Evolutionary conservation across 768 basidiomycete species (phyloP).

Genomic region (Auricularia cornea): DNA sequence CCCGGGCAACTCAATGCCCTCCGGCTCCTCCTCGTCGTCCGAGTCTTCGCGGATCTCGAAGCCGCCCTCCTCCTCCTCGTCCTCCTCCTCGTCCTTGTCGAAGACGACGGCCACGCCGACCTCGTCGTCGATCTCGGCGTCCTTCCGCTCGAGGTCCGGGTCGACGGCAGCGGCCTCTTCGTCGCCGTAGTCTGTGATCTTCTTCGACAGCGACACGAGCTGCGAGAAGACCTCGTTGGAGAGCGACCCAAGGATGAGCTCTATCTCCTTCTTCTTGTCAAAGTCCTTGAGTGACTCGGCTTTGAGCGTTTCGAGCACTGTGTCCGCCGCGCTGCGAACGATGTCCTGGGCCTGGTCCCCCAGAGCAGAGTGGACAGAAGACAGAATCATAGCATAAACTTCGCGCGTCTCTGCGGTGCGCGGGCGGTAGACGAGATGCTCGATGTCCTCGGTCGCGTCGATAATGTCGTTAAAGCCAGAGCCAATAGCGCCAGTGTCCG

Average conservation of each 20-base stretch:
- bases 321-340: slow-evolving; percentile 91
- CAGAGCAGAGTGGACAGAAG: slow-evolving; percentile 69
- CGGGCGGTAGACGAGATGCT: slow-evolving; percentile 88
- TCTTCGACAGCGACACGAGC: slow-evolving; percentile 79
- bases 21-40: slow-evolving; percentile 54
- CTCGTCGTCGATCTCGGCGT: slow-evolving; percentile 90
- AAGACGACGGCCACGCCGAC: slow-evolving; percentile 97
- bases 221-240: slow-evolving; percentile 72
- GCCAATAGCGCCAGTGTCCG: slow-evolving; percentile 31
- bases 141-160: slow-evolving; percentile 71
- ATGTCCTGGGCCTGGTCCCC: slow-evolving; percentile 97
- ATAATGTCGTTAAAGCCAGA: slow-evolving; percentile 88
- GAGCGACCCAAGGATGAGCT: slow-evolving; percentile 56
- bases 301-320: slow-evolving; percentile 80
- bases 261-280: slow-evolving; percentile 94
- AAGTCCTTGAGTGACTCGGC: slow-evolving; percentile 87
- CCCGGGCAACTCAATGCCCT: slow-evolving; percentile 4
- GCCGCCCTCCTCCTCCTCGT: slow-evolving; percentile 71
- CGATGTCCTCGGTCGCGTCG: slow-evolving; percentile 87
- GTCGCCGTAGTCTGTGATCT: slow-evolving; percentile 90
- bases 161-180: slow-evolving; percentile 76
- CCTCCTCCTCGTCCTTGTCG: slow-evolving; percentile 94
- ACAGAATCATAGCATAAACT: slow-evolving; percentile 86
- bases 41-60: slow-evolving; percentile 80
- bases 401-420: slow-evolving; percentile 91